Conservation (phyloP, 345 rosid species). For the Carallia pectinifolia region DNA sequence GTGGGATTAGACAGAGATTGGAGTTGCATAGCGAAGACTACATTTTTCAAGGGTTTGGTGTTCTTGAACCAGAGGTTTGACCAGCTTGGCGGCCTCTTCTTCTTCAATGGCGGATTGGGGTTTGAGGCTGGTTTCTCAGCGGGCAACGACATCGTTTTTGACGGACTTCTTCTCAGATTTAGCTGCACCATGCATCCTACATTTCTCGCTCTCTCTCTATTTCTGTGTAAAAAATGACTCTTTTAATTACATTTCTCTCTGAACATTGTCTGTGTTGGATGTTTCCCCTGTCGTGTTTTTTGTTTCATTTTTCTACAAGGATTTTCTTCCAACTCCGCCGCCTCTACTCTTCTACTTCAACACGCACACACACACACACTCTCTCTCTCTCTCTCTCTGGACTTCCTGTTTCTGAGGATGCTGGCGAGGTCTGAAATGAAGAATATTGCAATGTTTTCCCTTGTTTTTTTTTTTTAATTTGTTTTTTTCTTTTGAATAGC, state of each 20-base stretch:
- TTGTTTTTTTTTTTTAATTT: background rate
- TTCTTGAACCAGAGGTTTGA: conserved; percentile 57
- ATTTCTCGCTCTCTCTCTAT: conserved; percentile 1
- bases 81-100: conserved; percentile 50
- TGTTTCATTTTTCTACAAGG: background rate
- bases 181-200: background rate
- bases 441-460: background rate
- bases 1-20: conserved; percentile 41
- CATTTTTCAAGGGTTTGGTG: conserved; percentile 51
- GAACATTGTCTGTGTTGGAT: background rate
- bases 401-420: conserved; percentile 22
- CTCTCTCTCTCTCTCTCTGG: background rate
- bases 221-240: background rate
- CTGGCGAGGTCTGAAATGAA: conserved; percentile 27
- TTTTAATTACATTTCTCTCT: background rate
- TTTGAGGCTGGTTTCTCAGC: conserved; percentile 38
- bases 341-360: background rate
- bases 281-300: background rate
- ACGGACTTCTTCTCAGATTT: conserved; percentile 1
- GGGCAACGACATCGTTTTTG: conserved; percentile 47
- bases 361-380: background rate
- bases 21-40: conserved; percentile 52
- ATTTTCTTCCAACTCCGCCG: background rate
- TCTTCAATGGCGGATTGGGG: conserved; percentile 39
- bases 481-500: background rate